Base-by-base conservation (phyloP, 2,329 filamentous ascomycete genomes). In the Didymella glomerata region DNA sequence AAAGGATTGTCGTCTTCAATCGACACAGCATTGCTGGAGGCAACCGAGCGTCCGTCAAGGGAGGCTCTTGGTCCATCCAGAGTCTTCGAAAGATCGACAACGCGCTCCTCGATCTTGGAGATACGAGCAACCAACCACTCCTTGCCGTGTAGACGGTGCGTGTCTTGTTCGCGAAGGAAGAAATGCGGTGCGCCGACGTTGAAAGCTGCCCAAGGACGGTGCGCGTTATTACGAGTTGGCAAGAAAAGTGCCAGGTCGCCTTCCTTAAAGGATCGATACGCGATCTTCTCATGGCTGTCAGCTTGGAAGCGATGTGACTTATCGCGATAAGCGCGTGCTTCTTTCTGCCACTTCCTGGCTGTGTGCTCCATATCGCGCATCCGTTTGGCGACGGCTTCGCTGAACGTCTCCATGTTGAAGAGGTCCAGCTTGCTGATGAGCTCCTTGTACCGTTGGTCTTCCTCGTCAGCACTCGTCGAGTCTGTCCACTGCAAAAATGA, bases 61-160 rank as follows among this genome's bases (percentile, higher is more conserved):
- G 57, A 84, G 80, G 64, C 79, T 74, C 65, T 79, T 67, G 69
- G 48, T 25, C 62, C 68, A 61, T 88, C 85, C 62, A 95, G 81
- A 24, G 89, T 91, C 78, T 91, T 93, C 16, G 91, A 95, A 6
- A 98, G 82, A 76, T 99, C 93, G 0, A 99, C 95, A 3, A 98
- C 90, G 3, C 93, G 90, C 75, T 97, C 92, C 79, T 98, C 92
- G 22, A 98, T 88, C 64, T 92, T 92, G 13, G 88, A 88, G 58
- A 99, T 98, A 16, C 95, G 89, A 9, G 95, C 95, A 8, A 99
- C 89, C n/a, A 99, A 87, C 93, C 95, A 99, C 74, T 99, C 95
- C 34, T 94, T 86, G 47, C 88, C 89, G 28, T 89, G 87, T 6
- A 99, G 82, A 61, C 92, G 89, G 77, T 99, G 96, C 1, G 85